Base-by-base conservation (phyloP, 2,329 filamentous ascomycete species). In the Penicillium griseofulvum region DNA sequence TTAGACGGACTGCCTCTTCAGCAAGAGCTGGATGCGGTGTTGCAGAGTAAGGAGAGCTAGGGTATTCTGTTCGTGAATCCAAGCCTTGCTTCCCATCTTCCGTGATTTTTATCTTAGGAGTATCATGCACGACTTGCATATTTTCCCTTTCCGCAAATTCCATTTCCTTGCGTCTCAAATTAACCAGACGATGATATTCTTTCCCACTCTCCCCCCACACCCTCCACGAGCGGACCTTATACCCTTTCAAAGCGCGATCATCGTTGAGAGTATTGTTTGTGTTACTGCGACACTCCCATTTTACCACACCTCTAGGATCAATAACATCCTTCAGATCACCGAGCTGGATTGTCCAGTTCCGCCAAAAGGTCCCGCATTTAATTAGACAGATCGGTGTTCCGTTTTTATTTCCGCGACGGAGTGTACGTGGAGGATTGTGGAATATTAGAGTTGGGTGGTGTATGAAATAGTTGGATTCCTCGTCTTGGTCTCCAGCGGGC, bases 121-220 rank as follows among this genome's bases (percentile, higher is more conserved):
- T 14, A 36, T 22, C 11, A 9, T 39, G n/a, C 4, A 29, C 7
- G 6, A 4, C 11, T n/a, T 11, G 1, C 24, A 8, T 2, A 4
- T 41, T 24, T 14, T 39, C 14, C 14, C 42, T 38, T 24, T 36
- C 5, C 2, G 45, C 36, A 11, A 39, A 11, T n/a, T 17, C 19
- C 17, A 37, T 31, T 34, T 11, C 46, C 11, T 59, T 52, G 2
- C 58, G 39, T 41, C 51, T 36, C 5, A 37, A 41, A 31, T 62
- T 62, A 2, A 58, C 48, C 22, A 17, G 36, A 7, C 44, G 33
- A 29, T 62, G 55, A n/a, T 62, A 58, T 11, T 17, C 36, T 26
- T 33, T 52, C 5, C 60, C 57, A 12, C 47, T 53, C 16, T 60
- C 57, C 6, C 55, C 58, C 60, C 58, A 62, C 6, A 58, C 33